Percentiles rank a stretch among this genome's conserved stretches.
phyloP scores from a whole-genome alignment of 306 rosid species.

The apple (Malus domestica) region ASM211411v1 NC_041791.1:36905001-36905500 shows the following conservation, averaged over 20 bases:
- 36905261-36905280: neutral
- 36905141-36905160: slow-evolving; percentile 80
- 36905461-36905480: slow-evolving; percentile 79
- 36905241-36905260: neutral
- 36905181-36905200: slow-evolving; percentile 87
- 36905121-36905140: slow-evolving; percentile 58
- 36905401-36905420: slow-evolving; percentile 45
- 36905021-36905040: slow-evolving; percentile 80
- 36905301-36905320: slow-evolving; percentile 32
- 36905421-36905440: slow-evolving; percentile 94
- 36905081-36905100: slow-evolving; percentile 75
- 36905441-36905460: slow-evolving; percentile 75
- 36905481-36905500: neutral
- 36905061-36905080: slow-evolving; percentile 86
- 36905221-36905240: slow-evolving; percentile 44
- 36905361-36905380: slow-evolving; percentile 60
- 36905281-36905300: neutral
- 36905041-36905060: slow-evolving; percentile 76
- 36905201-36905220: slow-evolving; percentile 72
- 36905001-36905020: slow-evolving; percentile 74
- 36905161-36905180: slow-evolving; percentile 74
- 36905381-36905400: slow-evolving; percentile 40
- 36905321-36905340: slow-evolving; percentile 79
- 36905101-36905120: slow-evolving; percentile 20
- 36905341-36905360: slow-evolving; percentile 80